Percentiles rank a stretch among this genome's conserved stretches.
Evolutionary conservation across 108 stramenopile species (phyloP).

Genomic region (Pseudonitzschia delicatissima): DNA sequence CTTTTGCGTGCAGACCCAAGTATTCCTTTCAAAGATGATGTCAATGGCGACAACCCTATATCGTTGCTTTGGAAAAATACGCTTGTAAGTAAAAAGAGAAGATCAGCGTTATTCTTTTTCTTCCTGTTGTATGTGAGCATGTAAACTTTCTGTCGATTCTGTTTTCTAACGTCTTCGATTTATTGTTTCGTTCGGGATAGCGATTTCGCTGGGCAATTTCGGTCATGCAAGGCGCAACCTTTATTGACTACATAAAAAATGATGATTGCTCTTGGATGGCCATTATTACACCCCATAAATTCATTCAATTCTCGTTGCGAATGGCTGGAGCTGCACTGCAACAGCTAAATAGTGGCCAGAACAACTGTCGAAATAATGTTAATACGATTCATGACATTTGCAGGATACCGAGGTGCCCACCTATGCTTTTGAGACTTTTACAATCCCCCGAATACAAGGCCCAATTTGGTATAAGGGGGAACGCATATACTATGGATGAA

Average conservation of each 20-base stretch:
- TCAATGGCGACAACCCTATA: constrained; percentile 34
- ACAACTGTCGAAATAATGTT: background rate
- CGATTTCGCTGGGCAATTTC: constrained; percentile 39
- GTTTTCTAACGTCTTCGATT: background rate
- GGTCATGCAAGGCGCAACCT: constrained; percentile 3
- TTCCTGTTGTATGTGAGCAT: too few relatives aligned
- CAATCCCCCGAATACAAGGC: constrained; percentile 4
- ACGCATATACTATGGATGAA: constrained; percentile 17
- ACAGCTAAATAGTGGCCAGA: too few relatives aligned
- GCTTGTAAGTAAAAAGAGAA: background rate
- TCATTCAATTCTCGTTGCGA: constrained; percentile 17
- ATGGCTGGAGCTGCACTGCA: constrained; percentile 9
- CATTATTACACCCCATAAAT: constrained; percentile 28
- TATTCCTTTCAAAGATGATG: constrained; percentile 15
- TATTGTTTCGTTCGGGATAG: background rate
- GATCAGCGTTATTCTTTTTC: background rate
- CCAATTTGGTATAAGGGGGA: background rate
- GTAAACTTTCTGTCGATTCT: background rate
- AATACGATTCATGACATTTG: constrained; percentile 21
- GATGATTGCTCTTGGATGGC: constrained; percentile 27
- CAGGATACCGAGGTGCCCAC: constrained; percentile 26
- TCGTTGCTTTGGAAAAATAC: constrained; percentile 37
- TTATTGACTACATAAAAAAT: constrained; percentile 13
- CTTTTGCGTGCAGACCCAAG: constrained; percentile 16
- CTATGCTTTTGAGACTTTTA: constrained; percentile 21